Percentiles rank a stretch among this genome's conserved stretches.
Conservation (phyloP, 805 yeast genomes). For the Ogataea sp. region DNA sequence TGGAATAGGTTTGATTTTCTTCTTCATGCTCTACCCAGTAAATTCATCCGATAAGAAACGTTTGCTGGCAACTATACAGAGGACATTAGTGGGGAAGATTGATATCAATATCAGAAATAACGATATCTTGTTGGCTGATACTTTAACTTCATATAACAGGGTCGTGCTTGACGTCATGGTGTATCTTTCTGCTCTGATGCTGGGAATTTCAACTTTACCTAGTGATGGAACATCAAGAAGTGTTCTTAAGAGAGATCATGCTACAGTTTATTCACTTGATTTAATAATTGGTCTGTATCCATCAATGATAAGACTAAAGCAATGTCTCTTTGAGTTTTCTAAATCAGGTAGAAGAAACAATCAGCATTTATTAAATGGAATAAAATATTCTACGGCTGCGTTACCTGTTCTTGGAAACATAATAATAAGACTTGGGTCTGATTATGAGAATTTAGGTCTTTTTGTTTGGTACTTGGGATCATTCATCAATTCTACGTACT, state of each 20-base stretch:
- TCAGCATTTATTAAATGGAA: conserved; percentile 59
- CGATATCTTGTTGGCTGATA: conserved; percentile 79
- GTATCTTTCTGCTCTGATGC: conserved; percentile 38
- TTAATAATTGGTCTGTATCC: conserved; percentile 41
- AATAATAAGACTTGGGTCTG: conserved; percentile 11
- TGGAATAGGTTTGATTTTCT: conserved; percentile 27
- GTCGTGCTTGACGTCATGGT: conserved; percentile 66
- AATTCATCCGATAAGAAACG: conserved; percentile 30
- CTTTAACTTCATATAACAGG: conserved; percentile 72
- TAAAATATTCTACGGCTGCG: conserved; percentile 63
- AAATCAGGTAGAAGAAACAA: conserved; percentile 34
- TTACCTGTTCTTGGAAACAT: conserved; percentile 40
- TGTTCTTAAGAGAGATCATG: conserved; percentile 23
- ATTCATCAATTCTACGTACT: conserved; percentile 62
- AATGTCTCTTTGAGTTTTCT: conserved; percentile 67
- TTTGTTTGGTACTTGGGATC: conserved; percentile 36
- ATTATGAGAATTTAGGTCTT: conserved; percentile 19
- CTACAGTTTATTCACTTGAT: conserved; percentile 21
- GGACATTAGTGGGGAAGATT: conserved; percentile 53
- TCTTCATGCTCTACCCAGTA: conserved; percentile 27
- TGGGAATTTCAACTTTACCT: conserved; percentile 30
- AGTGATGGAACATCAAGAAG: conserved; percentile 7
- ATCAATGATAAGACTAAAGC: conserved; percentile 66
- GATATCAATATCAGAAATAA: conserved; percentile 56
- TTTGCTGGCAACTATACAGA: conserved; percentile 37